Evolutionary conservation across 2,329 filamentous ascomycete genomes (phyloP).

Genomic region (Drechslerella coelobrocha): DNA sequence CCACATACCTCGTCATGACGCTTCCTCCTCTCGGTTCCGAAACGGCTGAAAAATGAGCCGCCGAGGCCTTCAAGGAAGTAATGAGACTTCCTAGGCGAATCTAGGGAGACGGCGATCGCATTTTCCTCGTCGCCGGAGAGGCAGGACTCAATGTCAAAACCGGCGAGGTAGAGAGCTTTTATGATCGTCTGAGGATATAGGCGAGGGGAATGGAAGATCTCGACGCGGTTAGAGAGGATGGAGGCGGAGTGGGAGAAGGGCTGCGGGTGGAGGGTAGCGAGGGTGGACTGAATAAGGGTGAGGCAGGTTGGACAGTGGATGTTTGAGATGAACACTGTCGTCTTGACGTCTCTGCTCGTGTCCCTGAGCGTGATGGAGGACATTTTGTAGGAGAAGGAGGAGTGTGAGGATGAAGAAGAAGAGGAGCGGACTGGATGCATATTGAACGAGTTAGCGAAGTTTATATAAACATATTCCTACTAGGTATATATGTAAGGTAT

Average conservation of each 20-base stretch:
- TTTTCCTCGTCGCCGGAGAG: constrained; percentile 45
- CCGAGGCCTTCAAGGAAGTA: constrained; percentile 37
- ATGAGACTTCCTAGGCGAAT: constrained; percentile 16
- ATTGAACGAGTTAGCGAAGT: no score
- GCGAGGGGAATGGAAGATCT: constrained; percentile 64
- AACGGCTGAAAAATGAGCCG: constrained; percentile 12
- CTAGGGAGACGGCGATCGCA: constrained; percentile 5
- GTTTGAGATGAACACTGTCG: constrained; percentile 73
- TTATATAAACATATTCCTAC: no score
- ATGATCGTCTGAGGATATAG: constrained; percentile 59
- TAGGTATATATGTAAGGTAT: no score
- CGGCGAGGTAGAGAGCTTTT: constrained; percentile 64
- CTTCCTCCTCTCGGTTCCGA: constrained; percentile 38
- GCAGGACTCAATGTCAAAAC: constrained; percentile 64
- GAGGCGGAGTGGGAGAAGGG: constrained; percentile 70
- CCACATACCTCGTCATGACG: constrained; percentile 47
- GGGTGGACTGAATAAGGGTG: constrained; percentile 68
- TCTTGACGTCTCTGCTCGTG: constrained; percentile 55
- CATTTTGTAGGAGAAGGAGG: no score
- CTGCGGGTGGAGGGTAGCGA: constrained; percentile 63
- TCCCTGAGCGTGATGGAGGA: not conserved
- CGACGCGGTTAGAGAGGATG: constrained; percentile 73
- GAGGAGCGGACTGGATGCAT: no score
- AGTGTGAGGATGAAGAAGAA: no score
- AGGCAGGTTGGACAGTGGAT: constrained; percentile 81